phyloP scores from a whole-genome alignment of 371 early-diverging fungal species.

The Apophysomyces sp. region DNA sequence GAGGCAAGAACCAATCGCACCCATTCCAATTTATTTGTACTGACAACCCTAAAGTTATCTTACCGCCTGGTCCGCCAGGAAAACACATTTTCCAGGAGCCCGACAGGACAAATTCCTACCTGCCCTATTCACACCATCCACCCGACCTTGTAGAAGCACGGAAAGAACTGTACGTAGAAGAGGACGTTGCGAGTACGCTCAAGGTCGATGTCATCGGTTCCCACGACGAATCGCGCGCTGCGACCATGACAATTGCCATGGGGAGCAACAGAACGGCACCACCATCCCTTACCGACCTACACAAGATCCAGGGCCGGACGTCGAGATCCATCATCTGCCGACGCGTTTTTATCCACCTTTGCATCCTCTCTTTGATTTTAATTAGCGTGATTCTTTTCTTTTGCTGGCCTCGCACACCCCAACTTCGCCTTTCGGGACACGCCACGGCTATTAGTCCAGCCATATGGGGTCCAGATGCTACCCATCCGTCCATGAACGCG shows the following conservation, averaged over 20 bases:
- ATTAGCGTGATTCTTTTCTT: slow-evolving; percentile 8
- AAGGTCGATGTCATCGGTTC: background rate
- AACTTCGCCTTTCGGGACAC: slow-evolving; percentile 10
- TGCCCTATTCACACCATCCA: background rate
- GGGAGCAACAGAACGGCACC: background rate
- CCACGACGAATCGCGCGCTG: background rate
- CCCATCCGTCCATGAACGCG: slow-evolving; percentile 4
- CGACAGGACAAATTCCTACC: background rate
- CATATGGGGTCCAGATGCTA: slow-evolving; percentile 2
- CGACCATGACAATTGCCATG: background rate
- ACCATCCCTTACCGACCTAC: background rate
- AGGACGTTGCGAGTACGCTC: background rate
- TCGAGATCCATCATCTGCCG: background rate
- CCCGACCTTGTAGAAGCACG: background rate
- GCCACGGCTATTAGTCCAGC: background rate
- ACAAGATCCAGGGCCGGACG: background rate
- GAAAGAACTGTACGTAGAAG: background rate
- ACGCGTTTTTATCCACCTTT: background rate
- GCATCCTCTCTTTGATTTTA: background rate
- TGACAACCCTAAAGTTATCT: background rate
- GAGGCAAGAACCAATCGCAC: background rate
- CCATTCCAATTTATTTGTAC: background rate
- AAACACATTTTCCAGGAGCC: background rate
- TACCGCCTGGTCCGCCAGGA: background rate
- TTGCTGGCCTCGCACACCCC: slow-evolving; percentile 30